Conservation (phyloP, 768 basidiomycete species). For the Leccinum longicurvipes region DNA sequence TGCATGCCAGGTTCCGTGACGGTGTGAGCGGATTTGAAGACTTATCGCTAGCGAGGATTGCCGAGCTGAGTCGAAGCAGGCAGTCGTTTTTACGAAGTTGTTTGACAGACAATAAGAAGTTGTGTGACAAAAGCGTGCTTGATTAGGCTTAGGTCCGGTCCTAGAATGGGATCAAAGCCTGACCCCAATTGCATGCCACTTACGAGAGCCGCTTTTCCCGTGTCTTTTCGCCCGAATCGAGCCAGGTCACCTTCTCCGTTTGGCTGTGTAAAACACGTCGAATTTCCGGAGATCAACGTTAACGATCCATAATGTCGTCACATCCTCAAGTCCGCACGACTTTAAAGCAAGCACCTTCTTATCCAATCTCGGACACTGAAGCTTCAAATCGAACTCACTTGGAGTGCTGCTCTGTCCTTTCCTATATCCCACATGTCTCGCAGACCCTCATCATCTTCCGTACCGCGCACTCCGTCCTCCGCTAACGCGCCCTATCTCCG, state of each 20-base stretch:
- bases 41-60: neutral
- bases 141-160: slow-evolving; percentile 17
- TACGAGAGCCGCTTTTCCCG: slow-evolving; percentile 36
- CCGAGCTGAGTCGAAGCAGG: neutral
- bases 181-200: slow-evolving; percentile 32
- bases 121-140: neutral
- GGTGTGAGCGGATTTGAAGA: no score
- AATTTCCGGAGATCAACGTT: slow-evolving; percentile 32
- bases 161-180: slow-evolving; percentile 15
- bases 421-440: slow-evolving; percentile 52
- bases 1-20: neutral
- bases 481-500: slow-evolving; percentile 39
- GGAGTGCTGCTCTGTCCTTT: slow-evolving; percentile 11
- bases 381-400: neutral
- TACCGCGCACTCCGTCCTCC: slow-evolving; percentile 26
- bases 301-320: slow-evolving; percentile 20
- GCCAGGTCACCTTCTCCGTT: slow-evolving; percentile 10
- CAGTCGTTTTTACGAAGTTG: neutral
- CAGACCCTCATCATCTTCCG: slow-evolving; percentile 41
- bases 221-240: slow-evolving; percentile 30
- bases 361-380: slow-evolving; percentile 25
- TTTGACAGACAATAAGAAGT: slow-evolving; percentile 2
- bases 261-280: slow-evolving; percentile 22
- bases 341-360: slow-evolving; percentile 26
- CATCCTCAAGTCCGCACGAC: slow-evolving; percentile 17